phyloP scores from a whole-genome alignment of 495 filamentous ascomycete genomes.

The Annulohypoxylon bovei region DNA sequence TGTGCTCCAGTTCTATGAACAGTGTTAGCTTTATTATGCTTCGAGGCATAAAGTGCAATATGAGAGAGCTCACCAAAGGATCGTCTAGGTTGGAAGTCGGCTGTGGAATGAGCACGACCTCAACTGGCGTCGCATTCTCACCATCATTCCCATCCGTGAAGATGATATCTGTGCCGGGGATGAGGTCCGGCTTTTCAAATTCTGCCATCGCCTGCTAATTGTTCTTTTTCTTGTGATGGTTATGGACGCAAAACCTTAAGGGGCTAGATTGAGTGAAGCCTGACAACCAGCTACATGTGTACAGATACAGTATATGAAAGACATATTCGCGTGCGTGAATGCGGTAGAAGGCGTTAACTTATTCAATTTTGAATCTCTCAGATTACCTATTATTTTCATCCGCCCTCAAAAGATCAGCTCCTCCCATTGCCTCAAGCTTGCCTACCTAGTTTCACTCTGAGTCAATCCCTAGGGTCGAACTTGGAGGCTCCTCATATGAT shows the following conservation, averaged over 20 bases:
- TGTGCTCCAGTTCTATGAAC: slow-evolving; percentile 47
- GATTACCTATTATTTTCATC: neutral
- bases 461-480: slow-evolving; percentile 1
- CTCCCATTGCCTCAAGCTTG: neutral
- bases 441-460: neutral
- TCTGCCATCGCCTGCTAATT: slow-evolving; percentile 20
- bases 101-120: slow-evolving; percentile 61
- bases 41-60: neutral
- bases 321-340: neutral
- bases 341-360: neutral
- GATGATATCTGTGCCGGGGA: slow-evolving; percentile 43
- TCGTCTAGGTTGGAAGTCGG: slow-evolving; percentile 65
- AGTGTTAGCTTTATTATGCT: neutral
- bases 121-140: neutral
- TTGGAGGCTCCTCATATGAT: neutral
- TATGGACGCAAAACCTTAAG: neutral
- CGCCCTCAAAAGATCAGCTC: slow-evolving; percentile 1
- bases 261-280: neutral
- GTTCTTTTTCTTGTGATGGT: neutral
- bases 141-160: slow-evolving; percentile 22
- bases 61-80: slow-evolving; percentile 49
- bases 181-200: slow-evolving; percentile 30
- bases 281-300: neutral
- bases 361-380: slow-evolving; percentile 2
- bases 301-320: neutral